Percentiles rank a stretch among this genome's conserved stretches.
Conservation (phyloP, 164 flowering plant species). For the Sextonia rubra region DNA sequence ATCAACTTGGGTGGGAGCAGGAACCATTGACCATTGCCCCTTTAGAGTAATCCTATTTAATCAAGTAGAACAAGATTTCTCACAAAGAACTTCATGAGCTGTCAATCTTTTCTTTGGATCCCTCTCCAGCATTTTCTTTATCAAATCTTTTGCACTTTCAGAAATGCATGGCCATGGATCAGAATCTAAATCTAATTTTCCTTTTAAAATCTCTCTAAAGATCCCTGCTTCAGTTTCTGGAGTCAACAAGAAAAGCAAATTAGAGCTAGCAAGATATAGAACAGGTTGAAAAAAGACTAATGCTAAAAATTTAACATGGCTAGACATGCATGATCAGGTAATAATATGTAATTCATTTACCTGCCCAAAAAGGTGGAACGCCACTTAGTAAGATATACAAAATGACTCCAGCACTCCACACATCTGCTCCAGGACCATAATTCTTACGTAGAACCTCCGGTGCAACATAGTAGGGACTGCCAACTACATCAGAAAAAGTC, state of each 20-base stretch:
- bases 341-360: conserved; percentile 17
- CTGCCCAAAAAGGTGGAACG: conserved; percentile 89
- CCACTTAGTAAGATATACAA: conserved; percentile 72
- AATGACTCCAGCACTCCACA: conserved; percentile 91
- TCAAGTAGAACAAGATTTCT: conserved; percentile 30
- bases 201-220: conserved; percentile 78
- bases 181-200: conserved; percentile 66
- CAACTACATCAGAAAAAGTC: conserved; percentile 61
- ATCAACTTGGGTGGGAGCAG: background rate
- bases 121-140: conserved; percentile 70
- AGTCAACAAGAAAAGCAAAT: conserved; percentile 8
- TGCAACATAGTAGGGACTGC: conserved; percentile 85
- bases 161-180: conserved; percentile 94
- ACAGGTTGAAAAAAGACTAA: background rate
- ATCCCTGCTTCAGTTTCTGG: conserved; percentile 85
- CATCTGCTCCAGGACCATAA: conserved; percentile 71
- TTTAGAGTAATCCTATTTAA: background rate
- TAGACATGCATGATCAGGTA: background rate
- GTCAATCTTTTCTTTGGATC: conserved; percentile 60
- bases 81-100: conserved; percentile 84
- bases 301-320: no score
- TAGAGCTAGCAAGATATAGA: background rate
- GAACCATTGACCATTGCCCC: background rate
- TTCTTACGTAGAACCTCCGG: conserved; percentile 68
- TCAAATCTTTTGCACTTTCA: conserved; percentile 77